Conservation (phyloP, 345 rosid genomes). For the Brassica rapa region DNA sequence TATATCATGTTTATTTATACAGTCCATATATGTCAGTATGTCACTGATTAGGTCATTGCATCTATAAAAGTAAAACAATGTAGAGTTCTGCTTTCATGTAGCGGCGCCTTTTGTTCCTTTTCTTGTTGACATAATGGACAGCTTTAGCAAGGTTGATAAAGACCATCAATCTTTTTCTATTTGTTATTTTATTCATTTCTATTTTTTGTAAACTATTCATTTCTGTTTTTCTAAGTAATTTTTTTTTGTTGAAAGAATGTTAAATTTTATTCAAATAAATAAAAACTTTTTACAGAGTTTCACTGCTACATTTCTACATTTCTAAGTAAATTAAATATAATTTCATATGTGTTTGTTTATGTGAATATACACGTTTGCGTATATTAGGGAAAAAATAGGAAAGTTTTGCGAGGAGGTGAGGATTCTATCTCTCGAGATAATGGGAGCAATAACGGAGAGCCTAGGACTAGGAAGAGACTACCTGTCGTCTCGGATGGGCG, state of each 20-base stretch:
- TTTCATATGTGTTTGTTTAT: background rate
- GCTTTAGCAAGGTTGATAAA: background rate
- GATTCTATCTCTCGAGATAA: constrained; percentile 48
- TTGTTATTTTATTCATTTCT: background rate
- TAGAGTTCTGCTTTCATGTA: background rate
- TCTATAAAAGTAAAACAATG: background rate
- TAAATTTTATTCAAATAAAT: no score
- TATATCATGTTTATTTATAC: background rate
- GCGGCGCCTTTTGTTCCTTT: background rate
- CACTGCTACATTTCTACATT: background rate
- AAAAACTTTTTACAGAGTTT: no score
- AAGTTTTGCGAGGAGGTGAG: constrained; percentile 45
- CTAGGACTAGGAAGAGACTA: constrained; percentile 53
- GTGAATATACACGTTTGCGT: background rate
- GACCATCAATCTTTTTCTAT: background rate
- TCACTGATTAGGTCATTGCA: background rate
- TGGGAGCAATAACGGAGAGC: constrained; percentile 54
- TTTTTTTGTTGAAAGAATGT: background rate
- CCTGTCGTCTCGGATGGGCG: constrained; percentile 43
- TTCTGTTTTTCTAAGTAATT: background rate
- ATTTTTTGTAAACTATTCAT: background rate
- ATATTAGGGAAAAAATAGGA: constrained; percentile 59
- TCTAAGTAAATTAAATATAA: background rate
- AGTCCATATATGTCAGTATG: background rate
- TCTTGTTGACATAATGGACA: background rate